Percentiles rank a stretch among this genome's conserved stretches.
Conservation (phyloP, 495 filamentous ascomycete species). For the Durotheca rogersii region DNA sequence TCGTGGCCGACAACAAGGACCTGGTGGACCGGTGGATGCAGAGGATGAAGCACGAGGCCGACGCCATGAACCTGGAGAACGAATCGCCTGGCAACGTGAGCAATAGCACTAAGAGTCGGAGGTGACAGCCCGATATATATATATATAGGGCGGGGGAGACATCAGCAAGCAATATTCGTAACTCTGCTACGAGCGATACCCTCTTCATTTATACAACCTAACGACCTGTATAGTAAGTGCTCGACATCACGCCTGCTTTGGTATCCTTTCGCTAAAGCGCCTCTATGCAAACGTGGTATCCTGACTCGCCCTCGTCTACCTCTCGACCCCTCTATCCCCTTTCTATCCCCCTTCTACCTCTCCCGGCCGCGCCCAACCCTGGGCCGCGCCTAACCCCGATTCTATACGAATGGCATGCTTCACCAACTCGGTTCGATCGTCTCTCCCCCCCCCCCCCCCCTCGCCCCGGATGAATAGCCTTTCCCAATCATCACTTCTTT, state of each 20-base stretch:
- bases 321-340: too few relatives aligned
- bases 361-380: too few relatives aligned
- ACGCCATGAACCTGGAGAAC: constrained; percentile 74
- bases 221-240: constrained; percentile 22
- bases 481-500: too few relatives aligned
- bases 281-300: constrained; percentile 33
- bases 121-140: constrained; percentile 13
- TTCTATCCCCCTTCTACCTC: too few relatives aligned
- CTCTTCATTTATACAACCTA: constrained; percentile 26
- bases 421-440: constrained; percentile 8
- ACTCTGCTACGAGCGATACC: constrained; percentile 12
- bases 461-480: too few relatives aligned
- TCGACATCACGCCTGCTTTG: constrained; percentile 10
- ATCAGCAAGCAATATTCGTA: constrained; percentile 15
- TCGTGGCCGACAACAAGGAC: constrained; percentile 82
- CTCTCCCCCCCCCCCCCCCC: too few relatives aligned
- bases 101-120: constrained; percentile 22
- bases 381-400: too few relatives aligned
- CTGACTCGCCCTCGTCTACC: constrained; percentile 15
- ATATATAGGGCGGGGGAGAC: neutral
- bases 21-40: constrained; percentile 90
- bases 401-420: constrained; percentile 13
- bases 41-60: constrained; percentile 79
- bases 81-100: constrained; percentile 36
- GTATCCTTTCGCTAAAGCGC: constrained; percentile 24